These are phyloP conservation scores for Trametes polyzona DNA, from an alignment of 1,284 basidiomycete genomes.

Conservation along the genomic window DNA sequence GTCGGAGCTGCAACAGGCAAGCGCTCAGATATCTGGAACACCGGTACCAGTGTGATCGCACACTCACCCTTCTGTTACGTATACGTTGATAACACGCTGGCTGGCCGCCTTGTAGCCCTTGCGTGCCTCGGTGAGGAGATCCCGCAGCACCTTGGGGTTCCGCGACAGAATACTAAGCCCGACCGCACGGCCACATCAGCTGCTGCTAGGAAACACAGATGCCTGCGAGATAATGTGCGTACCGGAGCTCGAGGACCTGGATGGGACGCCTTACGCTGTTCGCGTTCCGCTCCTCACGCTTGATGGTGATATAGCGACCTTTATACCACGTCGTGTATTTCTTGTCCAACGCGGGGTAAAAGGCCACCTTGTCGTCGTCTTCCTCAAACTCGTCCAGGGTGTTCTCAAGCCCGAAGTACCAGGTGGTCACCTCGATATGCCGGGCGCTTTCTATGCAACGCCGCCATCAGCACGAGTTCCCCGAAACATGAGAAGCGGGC, in stretches of 20 bases:
- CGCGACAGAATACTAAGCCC: conserved; percentile 28
- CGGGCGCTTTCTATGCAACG: conserved; percentile 10
- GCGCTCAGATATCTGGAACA: conserved; percentile 10
- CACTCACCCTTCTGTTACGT: conserved; percentile 19
- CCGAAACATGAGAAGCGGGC: too few relatives aligned
- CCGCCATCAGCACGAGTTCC: not conserved
- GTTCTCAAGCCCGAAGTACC: conserved; percentile 2
- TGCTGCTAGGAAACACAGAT: not conserved
- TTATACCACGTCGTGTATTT: conserved; percentile 56
- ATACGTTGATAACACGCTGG: conserved; percentile 19
- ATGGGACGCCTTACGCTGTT: conserved; percentile 22
- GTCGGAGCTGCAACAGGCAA: conserved; percentile 2
- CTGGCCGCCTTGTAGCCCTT: conserved; percentile 29
- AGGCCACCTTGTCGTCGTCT: conserved; percentile 46
- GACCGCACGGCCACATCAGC: not conserved
- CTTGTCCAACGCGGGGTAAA: conserved; percentile 49
- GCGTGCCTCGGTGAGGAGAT: conserved; percentile 36
- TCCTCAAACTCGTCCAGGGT: conserved; percentile 10
- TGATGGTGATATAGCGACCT: conserved; percentile 49
- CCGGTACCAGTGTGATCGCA: not conserved
- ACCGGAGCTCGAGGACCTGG: conserved; percentile 32
- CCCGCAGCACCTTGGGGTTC: conserved; percentile 26
- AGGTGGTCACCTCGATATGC: conserved; percentile 14
- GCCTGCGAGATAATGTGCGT: not conserved
- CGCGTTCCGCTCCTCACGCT: conserved; percentile 39